Evolutionary conservation across 495 filamentous ascomycete species (phyloP).

Genomic region (Penicillium roqueforti): DNA sequence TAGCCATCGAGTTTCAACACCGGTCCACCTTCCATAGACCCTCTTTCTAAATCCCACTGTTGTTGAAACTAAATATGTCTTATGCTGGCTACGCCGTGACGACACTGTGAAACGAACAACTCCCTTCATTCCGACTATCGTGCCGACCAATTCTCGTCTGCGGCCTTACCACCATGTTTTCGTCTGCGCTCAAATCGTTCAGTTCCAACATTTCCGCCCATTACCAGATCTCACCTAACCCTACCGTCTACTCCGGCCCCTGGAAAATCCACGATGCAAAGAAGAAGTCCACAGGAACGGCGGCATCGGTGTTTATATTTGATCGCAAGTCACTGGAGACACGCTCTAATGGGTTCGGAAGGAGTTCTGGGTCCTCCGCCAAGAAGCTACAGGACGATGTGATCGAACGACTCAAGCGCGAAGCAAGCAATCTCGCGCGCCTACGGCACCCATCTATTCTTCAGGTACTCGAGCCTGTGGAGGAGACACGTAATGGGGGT

Average conservation of each 20-base stretch:
- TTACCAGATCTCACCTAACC: constrained; percentile 70
- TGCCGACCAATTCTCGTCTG: neutral
- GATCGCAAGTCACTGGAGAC: constrained; percentile 80
- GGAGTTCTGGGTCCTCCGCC: constrained; percentile 60
- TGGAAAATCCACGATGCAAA: constrained; percentile 98
- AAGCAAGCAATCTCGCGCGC: constrained; percentile 79
- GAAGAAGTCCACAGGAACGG: constrained; percentile 85
- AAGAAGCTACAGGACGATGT: constrained; percentile 84
- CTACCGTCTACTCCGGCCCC: constrained; percentile 72
- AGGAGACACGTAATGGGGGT: constrained; percentile 85
- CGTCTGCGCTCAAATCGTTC: constrained; percentile 86
- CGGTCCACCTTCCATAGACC: neutral
- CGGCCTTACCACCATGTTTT: constrained; percentile 67
- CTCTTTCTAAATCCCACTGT: neutral
- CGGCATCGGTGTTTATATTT: constrained; percentile 91
- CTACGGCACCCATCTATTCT: constrained; percentile 87
- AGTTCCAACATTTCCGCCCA: constrained; percentile 85
- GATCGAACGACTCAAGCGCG: constrained; percentile 82
- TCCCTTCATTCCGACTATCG: constrained; percentile 1
- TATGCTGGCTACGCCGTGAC: constrained; percentile 1
- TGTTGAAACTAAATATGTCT: constrained; percentile 10
- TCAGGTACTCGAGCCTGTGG: constrained; percentile 90
- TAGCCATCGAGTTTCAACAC: neutral
- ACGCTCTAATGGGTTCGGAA: constrained; percentile 52
- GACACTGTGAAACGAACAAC: constrained; percentile 14